Evolutionary conservation across 116 monocot species (phyloP), one percentile per base, ranked within the genome.

Genomic region (Phalaenopsis hybrid): DNA sequence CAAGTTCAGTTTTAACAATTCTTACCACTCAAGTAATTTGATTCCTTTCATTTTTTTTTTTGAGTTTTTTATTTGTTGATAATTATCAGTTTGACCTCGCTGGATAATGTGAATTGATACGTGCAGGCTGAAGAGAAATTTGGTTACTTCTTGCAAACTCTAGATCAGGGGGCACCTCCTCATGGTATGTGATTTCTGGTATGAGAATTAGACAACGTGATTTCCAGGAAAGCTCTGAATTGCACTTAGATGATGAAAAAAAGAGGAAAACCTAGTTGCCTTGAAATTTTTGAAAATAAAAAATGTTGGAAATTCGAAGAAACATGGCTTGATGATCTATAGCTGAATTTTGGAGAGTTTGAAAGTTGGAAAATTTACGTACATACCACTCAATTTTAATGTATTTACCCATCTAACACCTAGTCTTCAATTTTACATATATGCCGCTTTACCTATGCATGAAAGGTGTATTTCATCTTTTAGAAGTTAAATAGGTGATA

Each of bases 81-180:
- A 8, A n/a, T 45, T 75, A 2, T 45, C 43, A 20, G 4, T 44
- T 45, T 17, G 12, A 72, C 25, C 33, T 50, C 50, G 41, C 58
- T 57, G 78, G 43, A 43, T 74, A 44, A 52, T 25, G 6, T 57
- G 21, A 16, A 69, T 57, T 74, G 80, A 61, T 74, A 79, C 79
- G 41, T 57, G 76, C 89, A 99, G 99, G 99, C 92, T 37, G 99
- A 95, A 87, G 99, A 95, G 57, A 99, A 99, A 77, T 95, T 99
- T 80, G 99, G 99, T 34, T 95, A 95, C 81, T 92, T 99, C 81
- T 86, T 99, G 85, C 95, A 99, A 78, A 92, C 92, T 70, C 75
- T 99, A 15, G 99, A 99, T 70, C 88, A 94, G 89, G 99, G 99
- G 18, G 99, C 96, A 82, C 95, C 99, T 89, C 99, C 95, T 33